Percentiles rank a stretch among this genome's conserved stretches.
These are phyloP conservation scores for Hylodesmum podocarpum DNA, from an alignment of 306 rosid genomes.

Conservation along the genomic window DNA sequence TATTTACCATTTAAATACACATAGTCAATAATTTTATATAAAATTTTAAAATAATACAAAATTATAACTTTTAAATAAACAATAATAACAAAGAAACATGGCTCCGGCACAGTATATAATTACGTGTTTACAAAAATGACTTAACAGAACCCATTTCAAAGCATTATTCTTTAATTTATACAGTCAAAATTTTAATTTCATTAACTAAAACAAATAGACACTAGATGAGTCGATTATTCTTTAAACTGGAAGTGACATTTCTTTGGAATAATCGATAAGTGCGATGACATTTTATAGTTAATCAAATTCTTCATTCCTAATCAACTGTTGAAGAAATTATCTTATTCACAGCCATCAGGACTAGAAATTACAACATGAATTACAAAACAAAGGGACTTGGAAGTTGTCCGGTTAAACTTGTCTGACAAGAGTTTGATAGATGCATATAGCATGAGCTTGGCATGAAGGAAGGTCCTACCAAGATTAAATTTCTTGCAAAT, in stretches of 20 bases:
- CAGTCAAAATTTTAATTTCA: not conserved
- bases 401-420: conserved; percentile 20
- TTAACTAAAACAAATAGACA: conserved; percentile 1
- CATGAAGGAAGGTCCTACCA: conserved; percentile 31
- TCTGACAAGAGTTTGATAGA: conserved; percentile 19
- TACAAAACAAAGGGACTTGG: conserved; percentile 28
- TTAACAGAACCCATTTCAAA: not conserved
- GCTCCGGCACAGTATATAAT: too few relatives aligned
- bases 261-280: not conserved
- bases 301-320: conserved; percentile 20
- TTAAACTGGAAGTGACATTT: conserved; percentile 9
- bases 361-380: conserved; percentile 5
- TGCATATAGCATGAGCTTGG: conserved; percentile 17
- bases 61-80: too few relatives aligned
- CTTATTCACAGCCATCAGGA: not conserved
- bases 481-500: conserved; percentile 16
- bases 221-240: not conserved
- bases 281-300: conserved; percentile 6
- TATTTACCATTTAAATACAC: too few relatives aligned
- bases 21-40: too few relatives aligned
- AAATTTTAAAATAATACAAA: too few relatives aligned
- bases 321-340: not conserved
- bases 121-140: not conserved
- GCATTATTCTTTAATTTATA: not conserved
- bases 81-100: too few relatives aligned